Conservation (phyloP, 257 asterid genomes). For the Solanum etuberosum region DNA sequence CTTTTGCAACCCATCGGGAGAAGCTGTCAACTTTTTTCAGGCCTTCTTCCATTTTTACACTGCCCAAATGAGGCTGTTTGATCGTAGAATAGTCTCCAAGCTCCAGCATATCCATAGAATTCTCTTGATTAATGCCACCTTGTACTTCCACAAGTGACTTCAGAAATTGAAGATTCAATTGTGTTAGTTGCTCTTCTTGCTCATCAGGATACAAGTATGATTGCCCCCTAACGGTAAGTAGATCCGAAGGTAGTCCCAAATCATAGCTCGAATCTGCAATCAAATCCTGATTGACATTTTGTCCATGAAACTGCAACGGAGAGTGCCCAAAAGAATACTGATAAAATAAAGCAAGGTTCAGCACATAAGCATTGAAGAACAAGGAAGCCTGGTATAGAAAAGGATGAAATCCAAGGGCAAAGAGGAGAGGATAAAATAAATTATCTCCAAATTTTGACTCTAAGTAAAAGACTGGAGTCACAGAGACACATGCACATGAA, state of each 20-base stretch:
- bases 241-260: slow-evolving; percentile 26
- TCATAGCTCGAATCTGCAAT: slow-evolving; percentile 10
- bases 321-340: slow-evolving; percentile 21
- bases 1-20: slow-evolving; percentile 85
- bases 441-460: not conserved
- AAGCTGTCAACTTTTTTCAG: slow-evolving; percentile 94
- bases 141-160: slow-evolving; percentile 26
- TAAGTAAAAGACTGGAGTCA: not conserved
- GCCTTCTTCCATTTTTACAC: slow-evolving; percentile 53
- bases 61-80: slow-evolving; percentile 53
- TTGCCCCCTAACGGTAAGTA: slow-evolving; percentile 20
- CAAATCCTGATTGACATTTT: slow-evolving; percentile 15
- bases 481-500: not conserved
- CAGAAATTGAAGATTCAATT: slow-evolving; percentile 30
- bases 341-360: not conserved
- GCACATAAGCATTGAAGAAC: not conserved
- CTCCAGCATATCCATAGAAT: slow-evolving; percentile 22
- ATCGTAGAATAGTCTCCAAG: slow-evolving; percentile 33
- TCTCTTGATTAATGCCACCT: slow-evolving; percentile 28
- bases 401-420: not conserved
- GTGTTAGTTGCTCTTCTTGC: slow-evolving; percentile 33
- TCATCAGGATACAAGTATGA: slow-evolving; percentile 23
- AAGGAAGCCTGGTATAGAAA: not conserved
- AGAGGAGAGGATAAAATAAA: not conserved
- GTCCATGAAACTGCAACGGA: slow-evolving; percentile 12